These are phyloP conservation scores for Hygrocybe punicea DNA, from an alignment of 768 basidiomycete genomes.

Conservation along the genomic window DNA sequence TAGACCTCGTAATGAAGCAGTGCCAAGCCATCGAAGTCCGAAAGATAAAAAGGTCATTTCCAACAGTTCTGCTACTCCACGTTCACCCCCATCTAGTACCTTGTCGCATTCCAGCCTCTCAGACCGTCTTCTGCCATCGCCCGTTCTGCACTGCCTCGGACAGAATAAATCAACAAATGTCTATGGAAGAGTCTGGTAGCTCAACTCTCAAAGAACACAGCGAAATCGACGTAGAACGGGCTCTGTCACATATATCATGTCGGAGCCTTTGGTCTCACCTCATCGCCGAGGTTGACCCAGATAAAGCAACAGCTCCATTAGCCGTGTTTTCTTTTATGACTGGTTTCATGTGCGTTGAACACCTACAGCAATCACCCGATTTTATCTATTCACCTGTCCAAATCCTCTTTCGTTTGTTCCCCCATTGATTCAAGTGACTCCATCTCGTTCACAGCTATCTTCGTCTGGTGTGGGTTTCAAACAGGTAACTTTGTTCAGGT, in stretches of 20 bases:
- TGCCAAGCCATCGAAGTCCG: too few relatives aligned
- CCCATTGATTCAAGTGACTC: slow-evolving; percentile 53
- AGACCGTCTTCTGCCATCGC: too few relatives aligned
- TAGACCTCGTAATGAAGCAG: too few relatives aligned
- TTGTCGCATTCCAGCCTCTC: too few relatives aligned
- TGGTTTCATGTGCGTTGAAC: slow-evolving; percentile 59
- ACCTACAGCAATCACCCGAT: too few relatives aligned
- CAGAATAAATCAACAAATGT: background rate
- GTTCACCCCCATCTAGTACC: too few relatives aligned
- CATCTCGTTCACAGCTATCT: slow-evolving; percentile 73
- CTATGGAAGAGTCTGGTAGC: background rate
- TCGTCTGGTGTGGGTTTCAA: slow-evolving; percentile 85
- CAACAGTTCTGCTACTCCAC: too few relatives aligned
- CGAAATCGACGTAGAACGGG: slow-evolving; percentile 4
- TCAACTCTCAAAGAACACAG: background rate
- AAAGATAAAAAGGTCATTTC: too few relatives aligned
- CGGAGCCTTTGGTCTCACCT: slow-evolving; percentile 35
- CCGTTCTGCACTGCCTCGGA: too few relatives aligned
- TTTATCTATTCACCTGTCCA: background rate
- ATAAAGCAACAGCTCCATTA: slow-evolving; percentile 49
- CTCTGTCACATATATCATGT: background rate
- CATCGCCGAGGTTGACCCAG: slow-evolving; percentile 51
- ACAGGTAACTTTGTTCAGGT: slow-evolving; percentile 75
- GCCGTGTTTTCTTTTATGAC: slow-evolving; percentile 76
- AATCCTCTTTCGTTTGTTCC: background rate